Evolutionary conservation across 192 early-diverging fungal genomes (phyloP), one percentile per base, ranked within the genome.

Genomic region (Dissophora globulifera): DNA sequence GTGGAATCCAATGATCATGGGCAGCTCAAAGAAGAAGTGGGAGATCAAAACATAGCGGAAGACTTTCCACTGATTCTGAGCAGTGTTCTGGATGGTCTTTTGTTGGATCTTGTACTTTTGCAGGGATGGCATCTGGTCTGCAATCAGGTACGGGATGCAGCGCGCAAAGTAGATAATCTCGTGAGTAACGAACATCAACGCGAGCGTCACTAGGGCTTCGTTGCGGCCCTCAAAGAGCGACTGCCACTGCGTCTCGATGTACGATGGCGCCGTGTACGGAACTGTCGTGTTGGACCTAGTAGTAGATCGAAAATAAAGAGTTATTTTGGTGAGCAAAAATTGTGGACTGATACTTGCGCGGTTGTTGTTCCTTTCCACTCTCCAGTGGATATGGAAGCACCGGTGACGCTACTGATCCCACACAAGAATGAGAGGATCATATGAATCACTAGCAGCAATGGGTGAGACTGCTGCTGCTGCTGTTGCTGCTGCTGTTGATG

Each of bases 111-210:
- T 95, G 87, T 94, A 98, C 78, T 93, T 88, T 62, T 91, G 85
- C 72, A 96, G 84, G 13, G 81, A 83, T 2, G 96, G 95, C 59
- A 98, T 93, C 57, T 88, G 86, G 79, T 98, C 96, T 64, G 89
- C 90, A 49, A 92, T 78, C 32, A 88, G 76, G 75, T 92, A 98
- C 25, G 96, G 96, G n/a, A 95, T 26, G 79, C 90, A 95, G 23
- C 95, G 90, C n/a, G 88, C 91, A 84, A 95, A 96, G 82, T 94
- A 96, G 57, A 95, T 93, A 40, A 93, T 48, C 81, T 98, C 93
- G 85, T 98, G 95, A 85, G 93, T 89, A 29, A 88, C 29, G 78
- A 98, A 95, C 35, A 92, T 82, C 40, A 95, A 78, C 15, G 91
- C 53, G 23, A 92, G 87, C 12, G 92, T 90, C 30, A 88, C 88